These are phyloP conservation scores for Mollisiaceae sp. DNA, from an alignment of 2,329 filamentous ascomycete species.

Conservation along the genomic window DNA sequence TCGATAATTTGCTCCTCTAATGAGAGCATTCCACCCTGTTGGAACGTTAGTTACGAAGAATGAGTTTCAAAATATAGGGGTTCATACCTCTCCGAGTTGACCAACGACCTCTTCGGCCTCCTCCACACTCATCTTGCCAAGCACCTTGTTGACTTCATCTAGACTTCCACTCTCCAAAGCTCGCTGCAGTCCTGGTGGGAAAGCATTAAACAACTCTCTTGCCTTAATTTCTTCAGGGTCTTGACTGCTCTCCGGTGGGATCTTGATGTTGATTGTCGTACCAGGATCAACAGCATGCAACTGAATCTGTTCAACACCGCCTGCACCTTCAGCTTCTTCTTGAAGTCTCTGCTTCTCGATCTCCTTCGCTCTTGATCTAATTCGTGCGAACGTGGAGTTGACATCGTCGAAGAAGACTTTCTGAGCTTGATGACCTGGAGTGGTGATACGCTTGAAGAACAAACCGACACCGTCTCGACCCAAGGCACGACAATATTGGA, in stretches of 20 bases:
- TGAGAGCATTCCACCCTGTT: slow-evolving; percentile 81
- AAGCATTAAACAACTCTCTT: slow-evolving; percentile 80
- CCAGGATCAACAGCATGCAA: slow-evolving; percentile 93
- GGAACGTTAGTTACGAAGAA: slow-evolving; percentile 4
- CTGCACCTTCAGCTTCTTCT: slow-evolving; percentile 58
- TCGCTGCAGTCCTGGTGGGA: slow-evolving; percentile 78
- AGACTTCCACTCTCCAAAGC: slow-evolving; percentile 88
- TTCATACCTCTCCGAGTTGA: slow-evolving; percentile 71
- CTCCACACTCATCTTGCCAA: slow-evolving; percentile 86
- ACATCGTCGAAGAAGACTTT: slow-evolving; percentile 94
- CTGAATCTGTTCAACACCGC: slow-evolving; percentile 93
- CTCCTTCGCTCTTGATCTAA: slow-evolving; percentile 69
- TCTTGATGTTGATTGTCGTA: slow-evolving; percentile 86
- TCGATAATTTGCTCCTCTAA: slow-evolving; percentile 94
- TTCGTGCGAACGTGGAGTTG: slow-evolving; percentile 82
- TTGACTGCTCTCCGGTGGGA: slow-evolving; percentile 72
- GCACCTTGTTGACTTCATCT: slow-evolving; percentile 85
- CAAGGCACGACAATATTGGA: slow-evolving; percentile 93
- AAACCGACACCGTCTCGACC: slow-evolving; percentile 86
- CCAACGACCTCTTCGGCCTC: slow-evolving; percentile 87
- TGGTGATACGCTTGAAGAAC: slow-evolving; percentile 97
- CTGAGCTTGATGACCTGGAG: slow-evolving; percentile 84
- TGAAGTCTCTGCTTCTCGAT: slow-evolving; percentile 53
- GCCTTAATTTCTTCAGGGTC: slow-evolving; percentile 68
- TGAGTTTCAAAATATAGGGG: not conserved